Evolutionary conservation across 1,284 basidiomycete species (phyloP).

Genomic region (Austroboletus niveus): DNA sequence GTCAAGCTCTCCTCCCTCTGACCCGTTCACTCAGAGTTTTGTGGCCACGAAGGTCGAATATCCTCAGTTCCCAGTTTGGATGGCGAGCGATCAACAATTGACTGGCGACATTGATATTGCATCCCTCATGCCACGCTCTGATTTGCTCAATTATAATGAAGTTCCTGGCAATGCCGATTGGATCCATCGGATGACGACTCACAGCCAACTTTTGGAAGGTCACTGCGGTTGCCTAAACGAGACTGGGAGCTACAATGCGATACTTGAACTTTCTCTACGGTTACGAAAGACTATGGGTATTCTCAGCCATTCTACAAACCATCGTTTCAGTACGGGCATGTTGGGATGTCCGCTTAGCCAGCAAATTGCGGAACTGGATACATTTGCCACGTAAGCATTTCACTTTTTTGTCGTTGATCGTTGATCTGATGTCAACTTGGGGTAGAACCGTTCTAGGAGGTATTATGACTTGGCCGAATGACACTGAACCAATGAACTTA

Average conservation of each 20-base stretch:
- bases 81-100: slow-evolving; percentile 28
- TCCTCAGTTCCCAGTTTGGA: slow-evolving; percentile 29
- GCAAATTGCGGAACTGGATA: slow-evolving; percentile 56
- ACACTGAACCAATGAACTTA: slow-evolving; percentile 13
- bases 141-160: slow-evolving; percentile 25
- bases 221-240: slow-evolving; percentile 63
- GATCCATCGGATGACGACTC: background rate
- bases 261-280: slow-evolving; percentile 61
- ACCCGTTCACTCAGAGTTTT: slow-evolving; percentile 38
- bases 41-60: slow-evolving; percentile 42
- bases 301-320: slow-evolving; percentile 49
- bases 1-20: slow-evolving; percentile 36
- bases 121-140: slow-evolving; percentile 39
- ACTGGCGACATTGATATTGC: slow-evolving; percentile 37
- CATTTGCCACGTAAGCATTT: slow-evolving; percentile 51
- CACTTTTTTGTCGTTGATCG: background rate
- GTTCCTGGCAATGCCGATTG: slow-evolving; percentile 10
- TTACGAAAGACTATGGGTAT: slow-evolving; percentile 57
- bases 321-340: slow-evolving; percentile 38
- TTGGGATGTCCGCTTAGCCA: slow-evolving; percentile 48
- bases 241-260: slow-evolving; percentile 48
- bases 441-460: slow-evolving; percentile 39
- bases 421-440: slow-evolving; percentile 1
- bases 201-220: slow-evolving; percentile 20
- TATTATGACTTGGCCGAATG: slow-evolving; percentile 28